These are phyloP conservation scores for Sequoiadendron giganteum DNA, from an alignment of 75 land plant species.

Conservation along the genomic window DNA sequence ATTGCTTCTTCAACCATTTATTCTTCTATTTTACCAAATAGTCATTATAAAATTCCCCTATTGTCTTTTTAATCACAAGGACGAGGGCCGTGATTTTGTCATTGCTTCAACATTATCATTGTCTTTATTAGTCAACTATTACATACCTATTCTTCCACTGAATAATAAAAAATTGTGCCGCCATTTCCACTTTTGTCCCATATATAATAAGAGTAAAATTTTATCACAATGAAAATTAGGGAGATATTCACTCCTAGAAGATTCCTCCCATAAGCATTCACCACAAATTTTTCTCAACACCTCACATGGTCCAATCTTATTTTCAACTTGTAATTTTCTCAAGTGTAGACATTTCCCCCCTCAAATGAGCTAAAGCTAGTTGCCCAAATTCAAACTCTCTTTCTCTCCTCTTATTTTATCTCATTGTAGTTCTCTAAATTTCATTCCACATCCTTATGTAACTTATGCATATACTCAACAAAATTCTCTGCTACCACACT, in stretches of 20 bases:
- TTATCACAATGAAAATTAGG: no score
- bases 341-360: neutral
- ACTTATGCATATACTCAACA: neutral
- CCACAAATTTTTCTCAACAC: neutral
- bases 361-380: neutral
- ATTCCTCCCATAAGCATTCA: neutral
- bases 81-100: neutral
- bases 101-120: neutral
- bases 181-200: neutral
- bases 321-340: neutral
- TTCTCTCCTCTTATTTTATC: neutral
- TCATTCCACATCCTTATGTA: neutral
- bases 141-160: neutral
- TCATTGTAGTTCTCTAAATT: neutral
- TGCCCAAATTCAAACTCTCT: neutral
- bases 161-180: neutral
- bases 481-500: neutral
- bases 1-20: no score
- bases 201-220: neutral
- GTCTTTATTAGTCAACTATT: no score
- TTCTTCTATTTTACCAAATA: no score
- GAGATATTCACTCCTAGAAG: neutral
- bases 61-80: neutral
- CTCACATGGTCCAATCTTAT: neutral
- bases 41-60: neutral